These are phyloP conservation scores for Saccharomyces hybrid DNA, from an alignment of 1,139 yeast genomes.

Conservation along the genomic window DNA sequence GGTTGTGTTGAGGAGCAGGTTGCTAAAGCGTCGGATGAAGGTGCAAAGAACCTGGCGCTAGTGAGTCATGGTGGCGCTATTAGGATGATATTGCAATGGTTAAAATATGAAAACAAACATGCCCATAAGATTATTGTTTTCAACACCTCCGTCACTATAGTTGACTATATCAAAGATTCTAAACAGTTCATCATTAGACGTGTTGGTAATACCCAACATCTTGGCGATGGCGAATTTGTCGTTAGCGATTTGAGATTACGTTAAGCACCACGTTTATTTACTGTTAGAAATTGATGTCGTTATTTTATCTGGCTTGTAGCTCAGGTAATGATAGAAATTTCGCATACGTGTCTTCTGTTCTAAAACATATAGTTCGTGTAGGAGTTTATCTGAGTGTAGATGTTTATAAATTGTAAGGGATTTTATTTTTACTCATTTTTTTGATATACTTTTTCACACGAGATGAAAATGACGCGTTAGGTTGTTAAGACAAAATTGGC, in stretches of 20 bases:
- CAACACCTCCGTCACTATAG: conserved; percentile 63
- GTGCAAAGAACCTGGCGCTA: conserved; percentile 44
- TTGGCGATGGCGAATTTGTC: conserved; percentile 48
- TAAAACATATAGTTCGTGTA: not conserved
- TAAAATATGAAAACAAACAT: conserved; percentile 32
- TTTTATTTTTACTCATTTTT: not conserved
- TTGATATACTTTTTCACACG: not conserved
- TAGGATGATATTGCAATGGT: conserved; percentile 43
- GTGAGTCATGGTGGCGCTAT: conserved; percentile 89
- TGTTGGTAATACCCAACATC: conserved; percentile 57
- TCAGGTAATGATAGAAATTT: not conserved
- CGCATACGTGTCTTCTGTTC: not conserved
- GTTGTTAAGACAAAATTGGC: not conserved
- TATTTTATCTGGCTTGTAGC: not conserved
- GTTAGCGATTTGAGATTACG: conserved; percentile 44
- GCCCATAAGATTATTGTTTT: conserved; percentile 47
- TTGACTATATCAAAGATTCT: conserved; percentile 42
- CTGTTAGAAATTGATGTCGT: not conserved
- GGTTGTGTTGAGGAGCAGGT: conserved; percentile 42
- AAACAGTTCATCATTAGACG: conserved; percentile 39
- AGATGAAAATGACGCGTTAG: not conserved
- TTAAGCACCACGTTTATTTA: conserved; percentile 12
- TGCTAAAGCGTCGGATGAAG: conserved; percentile 31
- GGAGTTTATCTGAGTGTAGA: not conserved
- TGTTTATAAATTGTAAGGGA: not conserved